phyloP scores from a whole-genome alignment of 306 rosid species.

The barrel medic (Medicago truncatula) region DNA sequence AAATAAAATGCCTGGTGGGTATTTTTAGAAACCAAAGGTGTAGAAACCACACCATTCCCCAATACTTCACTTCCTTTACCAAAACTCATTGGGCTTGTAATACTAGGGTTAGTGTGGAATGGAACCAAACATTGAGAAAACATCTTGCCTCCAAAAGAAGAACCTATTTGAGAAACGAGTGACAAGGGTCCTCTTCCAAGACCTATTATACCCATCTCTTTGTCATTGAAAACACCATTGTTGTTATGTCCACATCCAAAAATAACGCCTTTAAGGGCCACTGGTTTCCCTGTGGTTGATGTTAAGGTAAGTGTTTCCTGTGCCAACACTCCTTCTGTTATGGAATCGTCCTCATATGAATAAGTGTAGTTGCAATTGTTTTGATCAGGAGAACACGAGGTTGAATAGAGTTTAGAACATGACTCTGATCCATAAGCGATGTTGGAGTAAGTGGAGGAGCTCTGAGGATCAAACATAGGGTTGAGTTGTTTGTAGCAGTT shows the following conservation, averaged over 20 bases:
- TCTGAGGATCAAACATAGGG: conserved; percentile 46
- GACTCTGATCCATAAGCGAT: conserved; percentile 36
- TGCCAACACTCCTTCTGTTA: conserved; percentile 43
- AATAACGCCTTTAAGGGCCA: conserved; percentile 26
- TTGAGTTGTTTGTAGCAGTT: conserved; percentile 49
- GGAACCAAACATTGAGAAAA: conserved; percentile 23
- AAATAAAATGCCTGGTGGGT: background rate
- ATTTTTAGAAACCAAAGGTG: conserved; percentile 31
- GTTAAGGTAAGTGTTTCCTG: conserved; percentile 45
- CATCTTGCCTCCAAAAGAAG: background rate
- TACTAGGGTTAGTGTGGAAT: background rate
- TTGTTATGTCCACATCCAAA: conserved; percentile 57
- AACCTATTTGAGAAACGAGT: background rate
- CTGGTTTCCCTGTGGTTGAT: conserved; percentile 13
- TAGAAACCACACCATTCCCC: conserved; percentile 47
- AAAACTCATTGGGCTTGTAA: conserved; percentile 38
- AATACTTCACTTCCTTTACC: conserved; percentile 50
- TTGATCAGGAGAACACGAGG: conserved; percentile 23
- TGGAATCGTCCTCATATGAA: conserved; percentile 27
- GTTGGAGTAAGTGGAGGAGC: conserved; percentile 44
- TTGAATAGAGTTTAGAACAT: conserved; percentile 22
- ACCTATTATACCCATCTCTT: background rate
- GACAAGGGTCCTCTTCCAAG: background rate
- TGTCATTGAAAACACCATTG: conserved; percentile 4
- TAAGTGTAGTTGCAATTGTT: conserved; percentile 43